Evolutionary conservation across 768 basidiomycete genomes (phyloP).

Genomic region (Mycena belliarum): DNA sequence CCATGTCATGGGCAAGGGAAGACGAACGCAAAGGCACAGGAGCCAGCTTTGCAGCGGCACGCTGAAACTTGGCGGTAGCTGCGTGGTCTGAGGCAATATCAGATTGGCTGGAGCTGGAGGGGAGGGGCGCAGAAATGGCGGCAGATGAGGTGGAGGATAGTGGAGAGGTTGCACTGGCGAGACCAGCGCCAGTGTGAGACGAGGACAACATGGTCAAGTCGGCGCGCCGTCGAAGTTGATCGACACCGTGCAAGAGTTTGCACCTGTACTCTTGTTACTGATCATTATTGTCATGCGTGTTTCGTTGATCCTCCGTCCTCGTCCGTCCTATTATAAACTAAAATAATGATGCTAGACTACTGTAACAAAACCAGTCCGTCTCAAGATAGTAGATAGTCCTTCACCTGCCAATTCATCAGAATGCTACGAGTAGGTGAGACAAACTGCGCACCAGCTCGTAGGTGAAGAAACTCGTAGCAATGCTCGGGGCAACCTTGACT

Average conservation of each 20-base stretch:
- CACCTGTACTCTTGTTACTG: too few species aligned
- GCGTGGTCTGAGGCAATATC: conserved; percentile 20
- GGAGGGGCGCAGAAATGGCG: conserved; percentile 2
- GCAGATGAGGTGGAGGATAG: conserved; percentile 18
- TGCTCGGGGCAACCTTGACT: conserved; percentile 93
- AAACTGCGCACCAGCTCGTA: conserved; percentile 58
- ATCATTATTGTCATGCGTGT: too few species aligned
- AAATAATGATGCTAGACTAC: conserved; percentile 6
- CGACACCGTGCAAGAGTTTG: neutral
- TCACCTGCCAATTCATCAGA: conserved; percentile 25
- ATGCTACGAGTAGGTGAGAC: neutral
- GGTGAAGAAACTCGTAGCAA: conserved; percentile 83
- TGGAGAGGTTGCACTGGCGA: conserved; percentile 17
- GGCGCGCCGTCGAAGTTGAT: neutral
- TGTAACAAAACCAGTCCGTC: neutral
- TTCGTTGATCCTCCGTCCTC: neutral
- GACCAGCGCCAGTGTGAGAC: conserved; percentile 13
- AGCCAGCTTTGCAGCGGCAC: neutral
- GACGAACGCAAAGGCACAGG: conserved; percentile 27
- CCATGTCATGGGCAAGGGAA: conserved; percentile 37
- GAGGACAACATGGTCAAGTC: conserved; percentile 3
- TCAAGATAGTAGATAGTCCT: conserved; percentile 39
- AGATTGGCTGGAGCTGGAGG: conserved; percentile 14
- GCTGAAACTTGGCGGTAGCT: conserved; percentile 26
- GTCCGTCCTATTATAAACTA: neutral